Percentiles rank a stretch among this genome's conserved stretches.
Conservation (phyloP, 75 land plant species). For the Larix kaempferi region DNA sequence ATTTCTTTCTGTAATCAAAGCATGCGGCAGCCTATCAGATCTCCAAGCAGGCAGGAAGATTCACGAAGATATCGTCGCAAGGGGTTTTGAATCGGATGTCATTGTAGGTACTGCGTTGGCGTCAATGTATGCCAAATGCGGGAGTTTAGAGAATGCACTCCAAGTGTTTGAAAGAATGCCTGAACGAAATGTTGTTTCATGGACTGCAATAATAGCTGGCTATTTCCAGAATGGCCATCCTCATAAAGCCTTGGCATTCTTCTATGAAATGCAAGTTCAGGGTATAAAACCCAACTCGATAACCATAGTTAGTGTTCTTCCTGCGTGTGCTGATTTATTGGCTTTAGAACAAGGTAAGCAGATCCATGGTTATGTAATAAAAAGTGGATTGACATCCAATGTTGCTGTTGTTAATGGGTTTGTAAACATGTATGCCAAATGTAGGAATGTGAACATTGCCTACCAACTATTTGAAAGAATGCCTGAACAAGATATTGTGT, state of each 20-base stretch:
- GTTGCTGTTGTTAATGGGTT: slow-evolving; percentile 26
- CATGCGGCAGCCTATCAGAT: too few relatives aligned
- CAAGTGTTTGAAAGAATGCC: slow-evolving; percentile 23
- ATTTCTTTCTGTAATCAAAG: too few relatives aligned
- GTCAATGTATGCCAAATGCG: slow-evolving; percentile 19
- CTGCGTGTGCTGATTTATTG: slow-evolving; percentile 28
- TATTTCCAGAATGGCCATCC: slow-evolving; percentile 14
- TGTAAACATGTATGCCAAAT: slow-evolving; percentile 27
- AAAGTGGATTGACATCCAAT: slow-evolving; percentile 31
- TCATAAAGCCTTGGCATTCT: slow-evolving; percentile 23
- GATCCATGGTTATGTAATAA: slow-evolving; percentile 28
- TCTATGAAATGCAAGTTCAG: slow-evolving; percentile 20
- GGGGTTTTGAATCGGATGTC: slow-evolving; percentile 7
- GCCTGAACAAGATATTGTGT: slow-evolving; percentile 22
- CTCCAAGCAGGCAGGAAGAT: too few relatives aligned
- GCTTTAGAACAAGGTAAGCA: slow-evolving; percentile 13
- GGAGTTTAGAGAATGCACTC: slow-evolving; percentile 21
- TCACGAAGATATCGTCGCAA: too few relatives aligned
- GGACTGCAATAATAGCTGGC: slow-evolving; percentile 27
- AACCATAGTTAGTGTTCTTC: slow-evolving; percentile 33
- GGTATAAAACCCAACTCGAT: slow-evolving; percentile 13
- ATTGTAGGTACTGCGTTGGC: slow-evolving; percentile 29
- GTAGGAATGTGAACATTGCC: slow-evolving; percentile 24
- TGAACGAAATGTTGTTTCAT: slow-evolving; percentile 27
- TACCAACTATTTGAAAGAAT: slow-evolving; percentile 38